A percentile compares a stretch with the other conserved stretches of the same genome.
phyloP scores from a whole-genome alignment of 352 stramenopile species.

The Pythium aphanidermatum region DNA sequence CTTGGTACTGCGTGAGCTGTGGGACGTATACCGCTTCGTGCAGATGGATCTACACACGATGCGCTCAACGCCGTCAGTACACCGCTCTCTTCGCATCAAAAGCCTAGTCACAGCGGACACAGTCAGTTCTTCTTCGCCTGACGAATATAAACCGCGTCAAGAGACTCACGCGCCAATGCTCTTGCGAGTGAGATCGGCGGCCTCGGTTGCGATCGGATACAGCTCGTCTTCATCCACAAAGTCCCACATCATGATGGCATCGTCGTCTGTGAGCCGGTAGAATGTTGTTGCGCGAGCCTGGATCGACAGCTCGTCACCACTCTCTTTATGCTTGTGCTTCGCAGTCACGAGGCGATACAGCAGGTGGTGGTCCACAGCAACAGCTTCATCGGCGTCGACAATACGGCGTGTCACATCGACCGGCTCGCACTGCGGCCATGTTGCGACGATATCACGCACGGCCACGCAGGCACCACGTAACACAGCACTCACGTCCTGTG shows the following conservation, averaged over 20 bases:
- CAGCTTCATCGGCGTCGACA: constrained; percentile 10
- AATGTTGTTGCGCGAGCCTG: constrained; percentile 24
- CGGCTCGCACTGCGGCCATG: constrained; percentile 26
- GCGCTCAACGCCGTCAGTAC: constrained; percentile 4
- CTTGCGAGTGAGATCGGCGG: constrained; percentile 28
- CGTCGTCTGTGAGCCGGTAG: constrained; percentile 22
- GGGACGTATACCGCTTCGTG: constrained; percentile 9
- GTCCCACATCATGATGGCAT: constrained; percentile 34
- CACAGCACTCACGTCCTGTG: constrained; percentile 17
- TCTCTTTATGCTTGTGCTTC: constrained; percentile 5
- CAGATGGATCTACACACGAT: constrained; percentile 11
- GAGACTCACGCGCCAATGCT: constrained; percentile 31
- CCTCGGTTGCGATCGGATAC: constrained; percentile 18
- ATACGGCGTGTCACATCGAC: constrained; percentile 13
- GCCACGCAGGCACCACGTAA: constrained; percentile 21
- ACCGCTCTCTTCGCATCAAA: constrained; percentile 10
- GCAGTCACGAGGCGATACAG: constrained; percentile 23
- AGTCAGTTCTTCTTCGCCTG: not conserved
- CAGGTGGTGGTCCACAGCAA: constrained; percentile 14
- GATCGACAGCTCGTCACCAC: constrained; percentile 17
- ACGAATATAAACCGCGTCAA: not conserved
- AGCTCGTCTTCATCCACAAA: constrained; percentile 37
- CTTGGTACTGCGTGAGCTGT: not conserved
- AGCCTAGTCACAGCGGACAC: no score
- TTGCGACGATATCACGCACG: constrained; percentile 19